A percentile compares a stretch with the other conserved stretches of the same genome.
These are phyloP conservation scores for Diversispora epigaea DNA, from an alignment of 192 early-diverging fungal genomes.

Conservation along the genomic window DNA sequence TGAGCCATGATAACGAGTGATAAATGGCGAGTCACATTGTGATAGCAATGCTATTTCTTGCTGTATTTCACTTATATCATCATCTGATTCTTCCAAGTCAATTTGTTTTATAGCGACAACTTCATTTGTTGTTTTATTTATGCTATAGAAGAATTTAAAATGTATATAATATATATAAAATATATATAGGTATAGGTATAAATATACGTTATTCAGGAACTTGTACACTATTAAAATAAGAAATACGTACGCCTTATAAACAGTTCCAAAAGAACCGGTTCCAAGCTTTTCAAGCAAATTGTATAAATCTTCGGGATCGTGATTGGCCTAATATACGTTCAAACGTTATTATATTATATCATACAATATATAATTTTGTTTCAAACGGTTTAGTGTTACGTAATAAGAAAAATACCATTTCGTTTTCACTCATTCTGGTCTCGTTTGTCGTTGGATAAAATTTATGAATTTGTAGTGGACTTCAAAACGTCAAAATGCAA, in stretches of 20 bases:
- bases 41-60: slow-evolving; percentile 53
- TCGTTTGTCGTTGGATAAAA: too few species aligned
- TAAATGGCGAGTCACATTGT: slow-evolving; percentile 49
- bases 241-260: slow-evolving; percentile 53
- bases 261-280: slow-evolving; percentile 54
- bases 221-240: background rate
- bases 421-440: too few species aligned
- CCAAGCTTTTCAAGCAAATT: slow-evolving; percentile 53
- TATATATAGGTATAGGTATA: too few species aligned
- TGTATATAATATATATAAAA: background rate
- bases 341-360: background rate
- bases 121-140: slow-evolving; percentile 48
- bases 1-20: slow-evolving; percentile 51
- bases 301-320: slow-evolving; percentile 47
- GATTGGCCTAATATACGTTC: slow-evolving; percentile 36
- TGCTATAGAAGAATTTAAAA: slow-evolving; percentile 34
- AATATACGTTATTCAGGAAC: too few species aligned
- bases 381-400: too few species aligned
- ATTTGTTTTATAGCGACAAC: slow-evolving; percentile 53
- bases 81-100: slow-evolving; percentile 51
- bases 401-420: too few species aligned
- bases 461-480: too few species aligned
- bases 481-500: too few species aligned
- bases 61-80: slow-evolving; percentile 55
- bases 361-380: too few species aligned